Conservation (phyloP, 768 basidiomycete genomes). For the Pleurotus cornucopiae region DNA sequence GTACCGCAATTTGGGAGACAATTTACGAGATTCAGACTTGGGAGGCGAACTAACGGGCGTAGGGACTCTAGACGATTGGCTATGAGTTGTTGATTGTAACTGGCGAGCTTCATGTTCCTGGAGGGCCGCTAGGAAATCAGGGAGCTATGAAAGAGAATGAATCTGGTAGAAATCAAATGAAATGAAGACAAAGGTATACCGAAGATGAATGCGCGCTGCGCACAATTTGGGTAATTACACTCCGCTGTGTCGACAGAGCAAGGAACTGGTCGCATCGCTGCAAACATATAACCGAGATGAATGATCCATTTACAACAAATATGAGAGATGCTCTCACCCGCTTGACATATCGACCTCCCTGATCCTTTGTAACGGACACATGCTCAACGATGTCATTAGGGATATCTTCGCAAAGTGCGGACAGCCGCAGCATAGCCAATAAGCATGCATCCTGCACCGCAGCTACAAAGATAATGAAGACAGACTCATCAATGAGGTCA, state of each 20-base stretch:
- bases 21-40: conserved; percentile 9
- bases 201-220: conserved; percentile 48
- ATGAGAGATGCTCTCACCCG: conserved; percentile 35
- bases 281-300: conserved; percentile 7
- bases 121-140: conserved; percentile 60
- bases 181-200: conserved; percentile 31
- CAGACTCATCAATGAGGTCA: neutral
- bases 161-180: neutral
- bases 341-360: conserved; percentile 51
- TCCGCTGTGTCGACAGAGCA: conserved; percentile 38
- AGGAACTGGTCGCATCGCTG: conserved; percentile 75
- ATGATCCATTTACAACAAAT: neutral
- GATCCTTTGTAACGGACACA: conserved; percentile 40
- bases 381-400: conserved; percentile 37
- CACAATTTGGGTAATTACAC: conserved; percentile 42
- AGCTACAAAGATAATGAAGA: conserved; percentile 33
- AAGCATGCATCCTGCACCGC: conserved; percentile 72
- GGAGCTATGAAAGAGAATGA: conserved; percentile 44
- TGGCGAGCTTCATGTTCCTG: conserved; percentile 24
- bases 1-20: conserved; percentile 51
- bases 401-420: conserved; percentile 53
- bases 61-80: neutral
- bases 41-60: conserved; percentile 10
- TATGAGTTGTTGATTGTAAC: conserved; percentile 8
- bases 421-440: conserved; percentile 65